These are phyloP conservation scores for Elsinoe batatas DNA, from an alignment of 2,329 filamentous ascomycete genomes.

Conservation along the genomic window DNA sequence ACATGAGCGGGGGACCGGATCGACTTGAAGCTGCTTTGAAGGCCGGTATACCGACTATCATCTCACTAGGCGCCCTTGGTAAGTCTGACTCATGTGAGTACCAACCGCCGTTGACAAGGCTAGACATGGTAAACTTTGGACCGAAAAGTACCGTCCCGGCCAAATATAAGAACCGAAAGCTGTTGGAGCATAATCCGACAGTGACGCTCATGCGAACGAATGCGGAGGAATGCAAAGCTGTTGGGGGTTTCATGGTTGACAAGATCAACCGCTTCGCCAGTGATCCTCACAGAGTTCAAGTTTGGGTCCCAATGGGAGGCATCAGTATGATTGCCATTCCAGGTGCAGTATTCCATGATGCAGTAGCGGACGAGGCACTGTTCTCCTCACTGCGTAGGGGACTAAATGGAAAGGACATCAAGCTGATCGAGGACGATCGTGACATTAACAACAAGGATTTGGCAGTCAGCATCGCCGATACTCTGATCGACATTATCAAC, in stretches of 20 bases:
- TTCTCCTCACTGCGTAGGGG: conserved; percentile 40
- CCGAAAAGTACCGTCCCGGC: conserved; percentile 46
- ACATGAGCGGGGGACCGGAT: conserved; percentile 48
- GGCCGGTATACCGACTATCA: conserved; percentile 48
- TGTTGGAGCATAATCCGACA: conserved; percentile 57
- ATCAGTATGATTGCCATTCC: conserved; percentile 51
- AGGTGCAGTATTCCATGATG: conserved; percentile 44
- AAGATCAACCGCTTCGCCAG: conserved; percentile 40
- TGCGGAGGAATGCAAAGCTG: conserved; percentile 43
- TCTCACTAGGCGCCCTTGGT: conserved; percentile 38
- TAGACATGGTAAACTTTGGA: conserved; percentile 57
- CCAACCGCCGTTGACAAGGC: conserved; percentile 32
- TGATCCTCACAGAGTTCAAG: conserved; percentile 37
- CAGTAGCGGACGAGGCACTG: conserved; percentile 38
- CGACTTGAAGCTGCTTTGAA: conserved; percentile 49
- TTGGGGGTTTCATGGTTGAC: conserved; percentile 47
- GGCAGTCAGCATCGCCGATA: conserved; percentile 38
- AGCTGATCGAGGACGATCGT: conserved; percentile 43
- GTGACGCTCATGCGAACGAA: conserved; percentile 59
- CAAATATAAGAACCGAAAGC: conserved; percentile 39
- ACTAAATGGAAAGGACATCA: conserved; percentile 40
- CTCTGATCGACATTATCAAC: conserved; percentile 17
- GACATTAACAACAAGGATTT: conserved; percentile 48
- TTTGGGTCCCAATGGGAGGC: conserved; percentile 52
- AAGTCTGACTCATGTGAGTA: conserved; percentile 24